phyloP scores from a whole-genome alignment of 805 yeast genomes.

The Saccharomycopsis sp. region DNA sequence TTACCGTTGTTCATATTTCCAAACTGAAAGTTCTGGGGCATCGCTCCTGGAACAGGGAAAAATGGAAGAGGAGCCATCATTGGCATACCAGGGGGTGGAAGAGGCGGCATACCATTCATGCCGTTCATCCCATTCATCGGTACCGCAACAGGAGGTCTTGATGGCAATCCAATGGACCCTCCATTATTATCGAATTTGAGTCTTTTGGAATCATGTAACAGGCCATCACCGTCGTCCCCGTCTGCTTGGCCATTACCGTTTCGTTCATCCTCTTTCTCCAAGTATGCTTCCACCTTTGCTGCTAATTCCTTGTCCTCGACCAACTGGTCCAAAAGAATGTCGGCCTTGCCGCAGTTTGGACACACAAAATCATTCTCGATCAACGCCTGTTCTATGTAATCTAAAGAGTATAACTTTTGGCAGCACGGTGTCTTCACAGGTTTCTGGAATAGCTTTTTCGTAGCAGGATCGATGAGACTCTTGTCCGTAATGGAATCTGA shows the following conservation, averaged over 20 bases:
- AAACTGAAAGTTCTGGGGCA: no score
- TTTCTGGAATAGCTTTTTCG: constrained; percentile 49
- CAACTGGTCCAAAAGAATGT: constrained; percentile 67
- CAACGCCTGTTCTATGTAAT: constrained; percentile 53
- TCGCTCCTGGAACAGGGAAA: no score
- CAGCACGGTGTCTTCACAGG: constrained; percentile 88
- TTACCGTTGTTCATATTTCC: no score
- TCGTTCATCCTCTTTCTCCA: constrained; percentile 31
- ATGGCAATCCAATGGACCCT: constrained; percentile 16
- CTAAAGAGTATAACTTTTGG: constrained; percentile 45
- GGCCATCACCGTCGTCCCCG: constrained; percentile 11
- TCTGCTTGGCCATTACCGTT: constrained; percentile 26
- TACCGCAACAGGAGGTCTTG: constrained; percentile 18
- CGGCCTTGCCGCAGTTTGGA: constrained; percentile 74
- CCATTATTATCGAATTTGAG: constrained; percentile 10
- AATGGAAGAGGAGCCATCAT: constrained; percentile 6
- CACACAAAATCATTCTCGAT: constrained; percentile 83
- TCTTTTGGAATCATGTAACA: constrained; percentile 19
- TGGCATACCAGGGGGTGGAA: neutral
- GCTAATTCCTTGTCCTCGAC: constrained; percentile 52
- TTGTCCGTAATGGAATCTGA: constrained; percentile 32
- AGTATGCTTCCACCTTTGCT: constrained; percentile 42
- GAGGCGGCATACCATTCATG: neutral
- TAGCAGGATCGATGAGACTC: constrained; percentile 61
- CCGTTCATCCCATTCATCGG: constrained; percentile 2